Evolutionary conservation across 345 rosid species (phyloP).

Genomic region (Sisymbrium irio): DNA sequence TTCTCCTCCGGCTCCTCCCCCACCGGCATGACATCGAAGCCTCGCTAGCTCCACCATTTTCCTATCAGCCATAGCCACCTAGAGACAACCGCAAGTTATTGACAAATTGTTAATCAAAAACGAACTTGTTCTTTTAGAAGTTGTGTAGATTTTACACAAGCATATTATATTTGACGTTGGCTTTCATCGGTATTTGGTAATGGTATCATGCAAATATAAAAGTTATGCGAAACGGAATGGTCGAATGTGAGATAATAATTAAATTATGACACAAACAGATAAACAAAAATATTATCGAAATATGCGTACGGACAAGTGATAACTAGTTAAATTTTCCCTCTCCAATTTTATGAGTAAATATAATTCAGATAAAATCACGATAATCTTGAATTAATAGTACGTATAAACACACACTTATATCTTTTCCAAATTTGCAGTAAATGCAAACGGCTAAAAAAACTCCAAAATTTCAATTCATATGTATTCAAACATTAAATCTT

Average conservation of each 20-base stretch:
- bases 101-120: neutral
- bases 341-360: no score
- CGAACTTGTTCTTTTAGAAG: neutral
- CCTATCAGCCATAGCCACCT: constrained; percentile 59
- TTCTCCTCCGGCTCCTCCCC: constrained; percentile 13
- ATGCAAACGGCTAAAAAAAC: neutral
- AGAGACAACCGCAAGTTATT: neutral
- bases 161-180: neutral
- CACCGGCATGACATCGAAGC: constrained; percentile 31
- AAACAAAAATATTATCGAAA: neutral
- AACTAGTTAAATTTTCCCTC: no score
- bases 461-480: neutral
- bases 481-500: neutral
- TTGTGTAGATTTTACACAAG: neutral
- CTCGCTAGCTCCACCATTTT: constrained; percentile 63
- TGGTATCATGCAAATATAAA: neutral
- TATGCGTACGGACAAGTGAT: no score
- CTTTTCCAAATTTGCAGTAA: neutral
- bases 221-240: neutral
- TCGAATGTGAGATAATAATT: neutral
- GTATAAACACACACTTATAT: neutral
- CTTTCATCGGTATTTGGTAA: neutral
- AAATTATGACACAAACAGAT: neutral
- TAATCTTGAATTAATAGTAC: no score
- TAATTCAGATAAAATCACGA: no score